Evolutionary conservation across 768 basidiomycete genomes (phyloP).

Genomic region (Lentinula raphanica): DNA sequence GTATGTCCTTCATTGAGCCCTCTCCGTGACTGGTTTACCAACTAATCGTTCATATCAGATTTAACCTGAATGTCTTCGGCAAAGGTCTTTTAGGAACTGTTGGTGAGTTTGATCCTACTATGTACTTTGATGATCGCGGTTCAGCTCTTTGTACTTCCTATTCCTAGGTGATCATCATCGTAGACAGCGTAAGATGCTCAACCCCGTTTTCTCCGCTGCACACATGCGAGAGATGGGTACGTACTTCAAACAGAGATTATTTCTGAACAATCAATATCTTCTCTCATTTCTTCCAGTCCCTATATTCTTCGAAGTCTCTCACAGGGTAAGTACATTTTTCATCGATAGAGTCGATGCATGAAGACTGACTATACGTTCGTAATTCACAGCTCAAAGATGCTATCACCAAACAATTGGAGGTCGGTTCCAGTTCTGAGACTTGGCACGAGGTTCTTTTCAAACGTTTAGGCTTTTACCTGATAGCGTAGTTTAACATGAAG

Average conservation of each 20-base stretch:
- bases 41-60: too few relatives aligned
- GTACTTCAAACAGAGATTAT: too few relatives aligned
- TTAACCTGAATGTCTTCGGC: not conserved
- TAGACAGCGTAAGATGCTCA: slow-evolving; percentile 6
- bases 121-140: too few relatives aligned
- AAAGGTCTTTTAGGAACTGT: not conserved
- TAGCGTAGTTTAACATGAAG: not conserved
- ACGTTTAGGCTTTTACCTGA: too few relatives aligned
- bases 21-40: too few relatives aligned
- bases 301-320: not conserved
- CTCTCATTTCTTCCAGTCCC: slow-evolving; percentile 6
- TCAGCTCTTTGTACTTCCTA: not conserved
- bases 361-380: not conserved
- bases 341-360: not conserved
- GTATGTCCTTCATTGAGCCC: too few relatives aligned
- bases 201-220: slow-evolving; percentile 27
- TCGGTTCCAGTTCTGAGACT: not conserved
- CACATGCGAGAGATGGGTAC: slow-evolving; percentile 27
- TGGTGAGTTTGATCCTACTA: not conserved
- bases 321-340: not conserved
- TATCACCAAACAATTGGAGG: not conserved
- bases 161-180: slow-evolving; percentile 17
- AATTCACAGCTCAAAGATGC: not conserved
- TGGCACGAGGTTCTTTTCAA: not conserved
- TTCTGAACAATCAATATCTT: slow-evolving; percentile 20